These are phyloP conservation scores for Pterocarpus macrocarpus DNA, from an alignment of 306 rosid genomes.

Conservation along the genomic window DNA sequence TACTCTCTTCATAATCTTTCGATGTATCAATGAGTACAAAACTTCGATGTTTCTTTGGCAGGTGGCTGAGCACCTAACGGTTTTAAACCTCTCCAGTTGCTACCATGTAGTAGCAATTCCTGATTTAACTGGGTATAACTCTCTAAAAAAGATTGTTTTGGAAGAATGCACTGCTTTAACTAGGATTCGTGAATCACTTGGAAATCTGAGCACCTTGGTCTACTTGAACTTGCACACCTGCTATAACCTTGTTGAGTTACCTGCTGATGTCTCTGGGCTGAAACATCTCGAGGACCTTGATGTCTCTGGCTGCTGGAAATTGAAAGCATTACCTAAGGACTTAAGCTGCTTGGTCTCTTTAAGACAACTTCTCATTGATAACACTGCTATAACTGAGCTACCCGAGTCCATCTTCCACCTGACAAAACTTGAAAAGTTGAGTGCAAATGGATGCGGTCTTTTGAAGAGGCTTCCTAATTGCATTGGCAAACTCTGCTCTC, in stretches of 20 bases:
- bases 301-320: slow-evolving; percentile 54
- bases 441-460: slow-evolving; percentile 41
- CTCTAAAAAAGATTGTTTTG: slow-evolving; percentile 55
- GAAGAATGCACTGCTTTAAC: slow-evolving; percentile 45
- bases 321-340: slow-evolving; percentile 56
- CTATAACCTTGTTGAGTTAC: slow-evolving; percentile 48
- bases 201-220: slow-evolving; percentile 47
- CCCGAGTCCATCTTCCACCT: slow-evolving; percentile 62
- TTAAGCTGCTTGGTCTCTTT: slow-evolving; percentile 59
- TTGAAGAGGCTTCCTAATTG: slow-evolving; percentile 56
- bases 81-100: slow-evolving; percentile 57
- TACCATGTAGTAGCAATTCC: slow-evolving; percentile 51
- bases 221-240: slow-evolving; percentile 55
- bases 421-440: slow-evolving; percentile 54
- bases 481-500: slow-evolving; percentile 60
- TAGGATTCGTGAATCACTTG: slow-evolving; percentile 57
- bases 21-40: background rate
- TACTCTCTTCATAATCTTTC: background rate
- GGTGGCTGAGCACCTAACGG: slow-evolving; percentile 57
- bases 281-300: slow-evolving; percentile 55
- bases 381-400: slow-evolving; percentile 52
- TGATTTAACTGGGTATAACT: slow-evolving; percentile 54
- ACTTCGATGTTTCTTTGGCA: slow-evolving; percentile 26
- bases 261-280: slow-evolving; percentile 63
- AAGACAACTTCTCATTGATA: slow-evolving; percentile 57